phyloP scores from a whole-genome alignment of 257 asterid species.

The Lavandula angustifolia region DNA sequence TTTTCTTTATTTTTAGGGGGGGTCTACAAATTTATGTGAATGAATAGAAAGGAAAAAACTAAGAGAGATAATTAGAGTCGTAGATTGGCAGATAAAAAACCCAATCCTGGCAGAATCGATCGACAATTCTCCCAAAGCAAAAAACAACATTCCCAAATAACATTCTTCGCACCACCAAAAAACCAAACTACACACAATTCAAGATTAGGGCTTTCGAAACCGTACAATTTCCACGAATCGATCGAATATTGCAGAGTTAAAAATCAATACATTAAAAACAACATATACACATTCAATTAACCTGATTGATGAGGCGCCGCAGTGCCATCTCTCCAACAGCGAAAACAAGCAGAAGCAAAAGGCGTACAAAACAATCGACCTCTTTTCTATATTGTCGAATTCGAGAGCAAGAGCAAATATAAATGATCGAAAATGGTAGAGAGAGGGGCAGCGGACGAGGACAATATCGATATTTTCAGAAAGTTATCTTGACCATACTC shows the following conservation, averaged over 20 bases:
- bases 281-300: background rate
- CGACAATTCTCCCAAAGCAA: background rate
- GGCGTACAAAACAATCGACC: background rate
- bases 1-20: too few relatives aligned
- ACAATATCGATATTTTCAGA: conserved; percentile 7
- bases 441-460: background rate
- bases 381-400: background rate
- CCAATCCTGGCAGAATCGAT: conserved; percentile 5
- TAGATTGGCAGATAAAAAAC: conserved; percentile 3
- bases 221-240: background rate
- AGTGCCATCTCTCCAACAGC: conserved; percentile 19
- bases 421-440: conserved; percentile 17
- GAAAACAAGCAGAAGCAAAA: background rate
- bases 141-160: conserved; percentile 1
- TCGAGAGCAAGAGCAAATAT: background rate
- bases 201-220: conserved; percentile 18
- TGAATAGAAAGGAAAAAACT: background rate
- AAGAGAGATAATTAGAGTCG: conserved; percentile 18
- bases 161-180: background rate
- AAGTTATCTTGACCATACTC: background rate
- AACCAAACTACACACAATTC: background rate
- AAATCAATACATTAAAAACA: background rate
- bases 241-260: background rate
- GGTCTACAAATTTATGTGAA: background rate
- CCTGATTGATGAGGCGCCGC: conserved; percentile 35